phyloP scores from a whole-genome alignment of 1,284 basidiomycete species.

The Papiliotrema fonsecae region DNA sequence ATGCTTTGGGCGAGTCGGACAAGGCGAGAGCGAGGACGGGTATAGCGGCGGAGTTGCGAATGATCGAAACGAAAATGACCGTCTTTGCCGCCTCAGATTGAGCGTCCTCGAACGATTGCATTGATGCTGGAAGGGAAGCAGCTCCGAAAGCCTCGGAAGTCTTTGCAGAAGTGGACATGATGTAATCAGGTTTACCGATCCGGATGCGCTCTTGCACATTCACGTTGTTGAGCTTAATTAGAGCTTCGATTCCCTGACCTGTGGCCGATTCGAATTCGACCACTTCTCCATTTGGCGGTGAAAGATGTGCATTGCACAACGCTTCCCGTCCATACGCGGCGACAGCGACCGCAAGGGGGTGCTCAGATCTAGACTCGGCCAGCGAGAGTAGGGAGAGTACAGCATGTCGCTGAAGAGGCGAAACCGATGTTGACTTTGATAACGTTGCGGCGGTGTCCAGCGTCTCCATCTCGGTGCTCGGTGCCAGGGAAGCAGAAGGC shows the following conservation, averaged over 20 bases:
- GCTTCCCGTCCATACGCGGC: slow-evolving; percentile 71
- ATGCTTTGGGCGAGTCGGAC: slow-evolving; percentile 75
- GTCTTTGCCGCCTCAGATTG: slow-evolving; percentile 72
- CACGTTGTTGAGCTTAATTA: slow-evolving; percentile 52
- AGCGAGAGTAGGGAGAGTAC: slow-evolving; percentile 77
- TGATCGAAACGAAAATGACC: slow-evolving; percentile 73
- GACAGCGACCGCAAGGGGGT: slow-evolving; percentile 90
- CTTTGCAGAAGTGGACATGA: slow-evolving; percentile 41
- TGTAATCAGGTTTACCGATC: slow-evolving; percentile 70
- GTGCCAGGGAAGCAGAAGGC: slow-evolving; percentile 34
- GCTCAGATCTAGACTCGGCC: slow-evolving; percentile 87
- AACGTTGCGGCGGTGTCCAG: slow-evolving; percentile 36
- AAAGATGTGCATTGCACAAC: slow-evolving; percentile 52
- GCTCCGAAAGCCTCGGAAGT: slow-evolving; percentile 23
- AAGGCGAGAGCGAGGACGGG: slow-evolving; percentile 70
- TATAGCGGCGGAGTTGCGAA: slow-evolving; percentile 42
- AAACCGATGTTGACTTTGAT: slow-evolving; percentile 39
- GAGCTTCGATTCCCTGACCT: slow-evolving; percentile 79
- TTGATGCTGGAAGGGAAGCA: slow-evolving; percentile 53
- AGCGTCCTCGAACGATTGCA: slow-evolving; percentile 60
- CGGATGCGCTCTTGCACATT: slow-evolving; percentile 52
- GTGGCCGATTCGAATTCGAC: slow-evolving; percentile 75
- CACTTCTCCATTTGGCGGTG: slow-evolving; percentile 51
- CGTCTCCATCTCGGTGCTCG: slow-evolving; percentile 5
- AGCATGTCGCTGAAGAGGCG: slow-evolving; percentile 53